Conservation (phyloP, 2,329 filamentous ascomycete species). For the Claviceps sp. region DNA sequence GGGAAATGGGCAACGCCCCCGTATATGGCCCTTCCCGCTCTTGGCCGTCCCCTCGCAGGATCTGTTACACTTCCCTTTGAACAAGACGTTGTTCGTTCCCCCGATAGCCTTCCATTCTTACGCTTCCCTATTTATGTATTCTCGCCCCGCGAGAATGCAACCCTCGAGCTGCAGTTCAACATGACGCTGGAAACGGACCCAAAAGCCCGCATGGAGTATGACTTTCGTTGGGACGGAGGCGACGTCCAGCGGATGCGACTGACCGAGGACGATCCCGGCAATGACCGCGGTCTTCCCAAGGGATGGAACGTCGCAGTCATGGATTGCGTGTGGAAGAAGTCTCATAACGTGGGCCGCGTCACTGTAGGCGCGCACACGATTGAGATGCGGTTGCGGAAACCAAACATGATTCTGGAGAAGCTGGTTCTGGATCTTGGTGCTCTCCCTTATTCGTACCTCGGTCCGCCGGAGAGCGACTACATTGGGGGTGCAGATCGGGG, state of each 20-base stretch:
- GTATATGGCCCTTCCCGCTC: conserved; percentile 17
- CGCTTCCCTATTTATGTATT: conserved; percentile 21
- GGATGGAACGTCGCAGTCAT: conserved; percentile 36
- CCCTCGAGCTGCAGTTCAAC: conserved; percentile 22
- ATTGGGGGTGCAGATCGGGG: conserved; percentile 2
- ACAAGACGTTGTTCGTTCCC: conserved; percentile 6
- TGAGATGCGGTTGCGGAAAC: conserved; percentile 16
- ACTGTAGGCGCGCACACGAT: conserved; percentile 16
- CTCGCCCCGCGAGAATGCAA: conserved; percentile 11
- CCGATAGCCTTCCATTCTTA: conserved; percentile 11
- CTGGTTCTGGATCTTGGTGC: conserved; percentile 20
- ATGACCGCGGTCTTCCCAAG: conserved; percentile 26
- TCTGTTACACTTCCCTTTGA: conserved; percentile 10
- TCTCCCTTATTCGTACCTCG: conserved; percentile 21
- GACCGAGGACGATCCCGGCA: conserved; percentile 14
- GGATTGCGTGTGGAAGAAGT: conserved; percentile 35
- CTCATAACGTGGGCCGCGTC: conserved; percentile 15
- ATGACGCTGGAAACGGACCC: conserved; percentile 37
- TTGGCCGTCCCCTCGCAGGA: conserved; percentile 15
- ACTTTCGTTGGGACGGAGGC: conserved; percentile 32
- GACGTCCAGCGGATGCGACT: conserved; percentile 18
- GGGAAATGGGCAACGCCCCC: conserved; percentile 12
- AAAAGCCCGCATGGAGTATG: conserved; percentile 33
- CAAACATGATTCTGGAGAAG: conserved; percentile 25
- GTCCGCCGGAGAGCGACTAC: conserved; percentile 18